Evolutionary conservation across 108 stramenopile species (phyloP).

Genomic region (Nitzschia sp.): DNA sequence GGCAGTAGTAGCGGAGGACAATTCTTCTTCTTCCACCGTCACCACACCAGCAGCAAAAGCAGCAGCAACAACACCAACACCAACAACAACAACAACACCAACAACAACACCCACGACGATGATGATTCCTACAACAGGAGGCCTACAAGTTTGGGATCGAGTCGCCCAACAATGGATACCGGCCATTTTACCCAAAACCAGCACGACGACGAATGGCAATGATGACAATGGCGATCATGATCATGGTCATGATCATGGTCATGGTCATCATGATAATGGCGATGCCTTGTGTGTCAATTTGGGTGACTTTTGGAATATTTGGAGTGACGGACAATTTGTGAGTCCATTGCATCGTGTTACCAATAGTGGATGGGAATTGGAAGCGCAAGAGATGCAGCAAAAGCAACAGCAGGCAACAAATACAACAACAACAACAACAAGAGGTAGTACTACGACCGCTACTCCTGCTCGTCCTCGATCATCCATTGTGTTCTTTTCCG

Average conservation of each 20-base stretch:
- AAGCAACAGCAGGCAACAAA: neutral
- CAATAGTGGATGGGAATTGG: neutral
- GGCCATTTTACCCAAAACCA: neutral
- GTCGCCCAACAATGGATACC: neutral
- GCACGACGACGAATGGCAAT: no score
- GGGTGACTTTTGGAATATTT: constrained; percentile 5
- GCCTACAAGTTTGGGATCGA: constrained; percentile 1
- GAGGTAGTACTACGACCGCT: neutral
- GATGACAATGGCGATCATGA: no score
- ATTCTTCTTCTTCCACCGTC: neutral
- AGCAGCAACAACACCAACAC: no score
- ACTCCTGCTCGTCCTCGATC: neutral
- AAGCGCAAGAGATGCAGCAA: neutral
- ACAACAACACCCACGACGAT: no score
- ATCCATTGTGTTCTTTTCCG: neutral
- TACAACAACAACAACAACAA: neutral
- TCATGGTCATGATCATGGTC: no score
- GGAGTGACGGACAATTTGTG: neutral
- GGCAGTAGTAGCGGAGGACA: neutral
- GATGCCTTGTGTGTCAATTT: neutral
- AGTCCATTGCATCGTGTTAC: constrained; percentile 1
- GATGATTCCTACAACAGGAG: neutral
- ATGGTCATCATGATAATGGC: no score
- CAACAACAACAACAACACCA: no score
- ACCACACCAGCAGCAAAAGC: no score